Percentiles rank a stretch among this genome's conserved stretches.
Conservation (phyloP, 2,329 filamentous ascomycete genomes). For the Talaromyces islandicus region DNA sequence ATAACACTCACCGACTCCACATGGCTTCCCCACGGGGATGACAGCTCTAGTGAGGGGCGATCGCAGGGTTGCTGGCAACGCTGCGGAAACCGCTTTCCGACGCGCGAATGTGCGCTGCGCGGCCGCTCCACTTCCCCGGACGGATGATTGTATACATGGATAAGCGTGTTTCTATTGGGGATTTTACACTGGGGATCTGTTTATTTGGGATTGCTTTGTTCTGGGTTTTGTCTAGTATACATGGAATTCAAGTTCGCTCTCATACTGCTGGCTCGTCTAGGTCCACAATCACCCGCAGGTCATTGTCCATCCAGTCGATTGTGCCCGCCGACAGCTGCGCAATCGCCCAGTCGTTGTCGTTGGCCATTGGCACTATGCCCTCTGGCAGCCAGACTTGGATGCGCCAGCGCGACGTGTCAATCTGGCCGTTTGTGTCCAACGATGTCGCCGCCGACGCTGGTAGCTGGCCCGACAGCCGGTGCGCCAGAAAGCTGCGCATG, state of each 20-base stretch:
- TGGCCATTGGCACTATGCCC: slow-evolving; percentile 32
- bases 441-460: slow-evolving; percentile 16
- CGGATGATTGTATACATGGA: not conserved
- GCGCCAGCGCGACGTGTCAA: slow-evolving; percentile 21
- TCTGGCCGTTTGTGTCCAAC: slow-evolving; percentile 13
- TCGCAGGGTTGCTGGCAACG: not conserved
- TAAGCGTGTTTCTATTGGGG: not conserved
- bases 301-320: slow-evolving; percentile 43
- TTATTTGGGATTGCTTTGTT: not conserved
- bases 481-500: slow-evolving; percentile 25
- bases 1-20: not conserved
- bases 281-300: slow-evolving; percentile 38
- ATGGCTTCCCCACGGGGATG: not conserved
- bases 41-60: not conserved
- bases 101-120: not conserved
- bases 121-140: not conserved
- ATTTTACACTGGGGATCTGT: not conserved
- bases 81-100: slow-evolving; percentile 10
- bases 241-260: too few relatives aligned
- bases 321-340: slow-evolving; percentile 37
- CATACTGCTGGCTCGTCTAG: slow-evolving; percentile 13
- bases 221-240: not conserved
- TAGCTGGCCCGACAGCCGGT: slow-evolving; percentile 26
- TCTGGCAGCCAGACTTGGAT: slow-evolving; percentile 38
- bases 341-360: slow-evolving; percentile 40